These are phyloP conservation scores for Zasmidium cellare DNA, from an alignment of 2,329 filamentous ascomycete species.

Conservation along the genomic window DNA sequence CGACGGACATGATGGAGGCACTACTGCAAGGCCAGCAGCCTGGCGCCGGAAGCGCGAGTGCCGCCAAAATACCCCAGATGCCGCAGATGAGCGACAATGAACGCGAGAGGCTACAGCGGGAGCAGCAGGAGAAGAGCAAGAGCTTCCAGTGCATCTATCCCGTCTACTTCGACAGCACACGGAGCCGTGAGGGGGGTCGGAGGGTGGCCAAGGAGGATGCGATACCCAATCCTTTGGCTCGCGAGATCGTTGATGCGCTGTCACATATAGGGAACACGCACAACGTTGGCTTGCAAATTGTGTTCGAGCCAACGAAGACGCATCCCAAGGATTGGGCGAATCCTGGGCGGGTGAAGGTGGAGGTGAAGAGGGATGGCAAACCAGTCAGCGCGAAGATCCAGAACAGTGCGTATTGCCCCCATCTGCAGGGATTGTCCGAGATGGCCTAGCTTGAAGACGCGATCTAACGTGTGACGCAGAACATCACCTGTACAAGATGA, in stretches of 20 bases:
- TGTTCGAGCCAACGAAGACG: conserved; percentile 86
- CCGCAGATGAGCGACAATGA: conserved; percentile 33
- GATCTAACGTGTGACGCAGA: conserved; percentile 53
- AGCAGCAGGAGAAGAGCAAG: conserved; percentile 61
- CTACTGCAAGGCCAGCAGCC: conserved; percentile 27
- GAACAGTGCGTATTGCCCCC: conserved; percentile 56
- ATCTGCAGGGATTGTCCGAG: background rate
- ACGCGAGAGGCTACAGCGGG: conserved; percentile 38
- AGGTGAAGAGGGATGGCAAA: conserved; percentile 64
- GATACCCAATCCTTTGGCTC: conserved; percentile 80
- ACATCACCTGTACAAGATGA: conserved; percentile 81
- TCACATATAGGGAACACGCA: conserved; percentile 53
- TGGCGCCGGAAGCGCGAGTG: conserved; percentile 22
- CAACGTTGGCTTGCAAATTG: conserved; percentile 59
- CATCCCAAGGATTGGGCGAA: conserved; percentile 99
- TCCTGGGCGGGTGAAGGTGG: conserved; percentile 82
- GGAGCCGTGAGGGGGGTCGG: conserved; percentile 75
- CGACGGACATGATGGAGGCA: conserved; percentile 26
- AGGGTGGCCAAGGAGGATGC: conserved; percentile 73
- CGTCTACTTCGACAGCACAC: conserved; percentile 83
- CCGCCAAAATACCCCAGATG: conserved; percentile 13
- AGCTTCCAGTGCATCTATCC: conserved; percentile 90
- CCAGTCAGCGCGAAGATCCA: conserved; percentile 55
- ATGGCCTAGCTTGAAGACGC: background rate
- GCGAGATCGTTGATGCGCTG: conserved; percentile 86